These are phyloP conservation scores for Sclerotinia sclerotiorum DNA, from an alignment of 2,329 filamentous ascomycete species.

Conservation along the genomic window DNA sequence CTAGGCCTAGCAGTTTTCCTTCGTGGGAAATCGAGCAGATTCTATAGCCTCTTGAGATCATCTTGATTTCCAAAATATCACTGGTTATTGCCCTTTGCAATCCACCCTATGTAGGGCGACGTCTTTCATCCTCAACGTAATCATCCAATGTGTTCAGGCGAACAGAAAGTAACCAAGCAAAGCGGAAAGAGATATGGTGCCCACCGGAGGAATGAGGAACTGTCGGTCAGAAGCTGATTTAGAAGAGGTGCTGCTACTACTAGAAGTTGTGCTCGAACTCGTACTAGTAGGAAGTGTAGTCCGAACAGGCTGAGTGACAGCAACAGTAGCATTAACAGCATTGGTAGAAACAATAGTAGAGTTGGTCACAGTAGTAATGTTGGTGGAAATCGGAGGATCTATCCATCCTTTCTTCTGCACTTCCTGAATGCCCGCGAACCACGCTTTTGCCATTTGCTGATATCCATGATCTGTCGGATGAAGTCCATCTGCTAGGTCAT, in stretches of 20 bases:
- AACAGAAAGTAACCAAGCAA: neutral
- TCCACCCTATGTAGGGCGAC: no score
- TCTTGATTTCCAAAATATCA: neutral
- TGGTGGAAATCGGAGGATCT: neutral
- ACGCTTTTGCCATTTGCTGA: constrained; percentile 27
- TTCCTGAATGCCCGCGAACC: constrained; percentile 24
- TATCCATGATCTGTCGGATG: constrained; percentile 33
- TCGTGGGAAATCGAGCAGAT: neutral
- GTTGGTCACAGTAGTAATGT: no score
- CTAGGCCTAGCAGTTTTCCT: neutral
- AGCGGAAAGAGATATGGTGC: neutral
- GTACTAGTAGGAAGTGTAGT: neutral
- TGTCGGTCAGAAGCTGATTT: neutral
- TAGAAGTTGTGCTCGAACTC: neutral
- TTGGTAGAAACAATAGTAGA: no score
- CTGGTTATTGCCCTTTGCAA: neutral
- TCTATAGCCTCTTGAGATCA: neutral
- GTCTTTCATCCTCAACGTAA: neutral
- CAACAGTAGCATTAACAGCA: neutral
- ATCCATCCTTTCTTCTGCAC: constrained; percentile 20
- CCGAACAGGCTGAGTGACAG: neutral
- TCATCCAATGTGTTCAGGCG: neutral
- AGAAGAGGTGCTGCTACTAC: neutral
- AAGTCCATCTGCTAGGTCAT: constrained; percentile 26
- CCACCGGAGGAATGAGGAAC: no score